These are phyloP conservation scores for Fusarium hostae DNA, from an alignment of 2,329 filamentous ascomycete species.

Conservation along the genomic window DNA sequence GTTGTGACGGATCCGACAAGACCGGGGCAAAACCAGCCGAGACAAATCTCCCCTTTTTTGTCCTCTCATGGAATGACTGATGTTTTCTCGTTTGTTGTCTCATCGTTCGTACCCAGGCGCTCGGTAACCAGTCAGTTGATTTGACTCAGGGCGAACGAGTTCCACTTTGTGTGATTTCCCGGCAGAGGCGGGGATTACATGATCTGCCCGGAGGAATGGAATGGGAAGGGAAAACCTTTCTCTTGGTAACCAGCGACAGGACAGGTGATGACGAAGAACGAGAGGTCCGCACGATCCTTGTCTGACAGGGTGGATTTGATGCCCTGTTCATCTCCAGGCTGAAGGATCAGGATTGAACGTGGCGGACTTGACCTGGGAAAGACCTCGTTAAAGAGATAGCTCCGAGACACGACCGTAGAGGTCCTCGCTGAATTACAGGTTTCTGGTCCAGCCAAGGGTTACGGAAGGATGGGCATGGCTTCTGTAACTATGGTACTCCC, in stretches of 20 bases:
- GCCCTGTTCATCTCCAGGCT: slow-evolving; percentile 17
- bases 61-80: not conserved
- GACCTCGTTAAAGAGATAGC: slow-evolving; percentile 19
- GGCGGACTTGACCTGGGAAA: slow-evolving; percentile 21
- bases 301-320: slow-evolving; percentile 15
- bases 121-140: slow-evolving; percentile 24
- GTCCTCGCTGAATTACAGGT: slow-evolving; percentile 2
- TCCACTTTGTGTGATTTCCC: slow-evolving; percentile 12
- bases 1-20: slow-evolving; percentile 1
- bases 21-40: slow-evolving; percentile 13
- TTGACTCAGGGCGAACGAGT: slow-evolving; percentile 12
- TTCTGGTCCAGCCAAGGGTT: slow-evolving; percentile 5
- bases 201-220: slow-evolving; percentile 26
- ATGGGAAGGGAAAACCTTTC: slow-evolving; percentile 18
- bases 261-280: slow-evolving; percentile 22
- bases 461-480: not conserved
- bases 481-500: not conserved
- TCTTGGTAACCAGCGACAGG: slow-evolving; percentile 10
- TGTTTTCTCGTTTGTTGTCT: slow-evolving; percentile 39
- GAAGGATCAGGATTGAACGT: slow-evolving; percentile 29
- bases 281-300: slow-evolving; percentile 26
- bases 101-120: slow-evolving; percentile 4
- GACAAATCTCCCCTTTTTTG: slow-evolving; percentile 9
- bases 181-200: slow-evolving; percentile 29
- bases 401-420: slow-evolving; percentile 31